Base-by-base conservation (phyloP, 305 asterid genomes). In the Fraxinus dipetala region DNA sequence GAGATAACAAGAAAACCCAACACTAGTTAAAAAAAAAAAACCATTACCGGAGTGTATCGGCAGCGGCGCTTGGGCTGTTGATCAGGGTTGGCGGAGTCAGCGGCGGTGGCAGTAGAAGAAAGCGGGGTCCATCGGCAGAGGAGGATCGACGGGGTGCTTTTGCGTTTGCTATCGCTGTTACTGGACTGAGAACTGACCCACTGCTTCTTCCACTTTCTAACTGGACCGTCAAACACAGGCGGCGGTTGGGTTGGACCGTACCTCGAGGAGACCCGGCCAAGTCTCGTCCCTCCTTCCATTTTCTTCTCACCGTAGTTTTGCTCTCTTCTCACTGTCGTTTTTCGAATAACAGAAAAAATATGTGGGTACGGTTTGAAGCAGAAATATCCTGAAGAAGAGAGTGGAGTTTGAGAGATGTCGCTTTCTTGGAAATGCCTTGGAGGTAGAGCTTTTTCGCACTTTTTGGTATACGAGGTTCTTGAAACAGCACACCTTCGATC, bases 101-200 rank as follows among this genome's bases (percentile, higher is more conserved):
- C 90, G 69, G 87, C 83, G 85, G 69, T 5, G 83, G 78, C 81
- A 65, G 85, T 10, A 73, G 90, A 80, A 76, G 93, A 51, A 59
- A 91, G 87, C 1, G 94, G 96, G 51, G 92, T 91, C 98, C 98
- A 94, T 85, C 97, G 93, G 90, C 95, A 86, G 86, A 94, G 97
- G 78, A 90, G 86, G 1, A 94, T 85, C 54, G 87, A 82, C 38
- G 93, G 88, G 11, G 86, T 43, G 56, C 80, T 72, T 80, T 84
- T 86, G 20, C 87, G 81, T 77, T 82, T 84, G 79, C 24, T 81
- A 40, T 75, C 31, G 85, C 32, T 38, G 83, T 30, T 28, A 75
- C 51, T 75, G 86, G 89, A 83, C 80, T 67, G 86, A n/a, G 89
- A 84, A 83, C 35, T 75, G 70, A 94, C 96, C 98, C 98, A 94